phyloP scores from a whole-genome alignment of 2,329 filamentous ascomycete species.

The Phaeosphaeriaceae sp. region DNA sequence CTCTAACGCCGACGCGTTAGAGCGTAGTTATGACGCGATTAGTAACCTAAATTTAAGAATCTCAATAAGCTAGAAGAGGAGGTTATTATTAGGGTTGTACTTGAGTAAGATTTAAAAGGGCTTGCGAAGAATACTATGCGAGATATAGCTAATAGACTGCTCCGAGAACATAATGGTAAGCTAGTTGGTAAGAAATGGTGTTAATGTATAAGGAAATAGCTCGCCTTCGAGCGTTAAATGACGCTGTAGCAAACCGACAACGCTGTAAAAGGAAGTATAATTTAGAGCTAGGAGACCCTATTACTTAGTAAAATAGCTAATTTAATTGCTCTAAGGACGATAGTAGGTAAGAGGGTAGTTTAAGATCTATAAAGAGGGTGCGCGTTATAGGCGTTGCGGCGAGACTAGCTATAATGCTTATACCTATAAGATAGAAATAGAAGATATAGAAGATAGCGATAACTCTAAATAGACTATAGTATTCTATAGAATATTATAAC shows the following conservation, averaged over 20 bases:
- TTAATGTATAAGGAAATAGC: no score
- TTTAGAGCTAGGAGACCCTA: not conserved
- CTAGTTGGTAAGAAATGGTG: no score
- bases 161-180: no score
- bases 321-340: not conserved
- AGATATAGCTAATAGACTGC: no score
- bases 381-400: not conserved
- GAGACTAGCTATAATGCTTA: not conserved
- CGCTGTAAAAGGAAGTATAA: not conserved
- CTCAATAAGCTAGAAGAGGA: no score
- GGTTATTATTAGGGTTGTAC: no score
- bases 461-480: not conserved
- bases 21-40: no score
- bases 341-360: not conserved
- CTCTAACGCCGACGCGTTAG: no score
- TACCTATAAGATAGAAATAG: not conserved
- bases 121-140: no score
- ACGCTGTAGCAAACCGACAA: not conserved
- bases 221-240: no score
- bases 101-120: no score
- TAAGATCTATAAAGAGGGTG: not conserved
- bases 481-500: not conserved
- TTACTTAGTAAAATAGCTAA: not conserved
- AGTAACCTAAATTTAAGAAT: no score
- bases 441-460: not conserved